phyloP scores from a whole-genome alignment of 345 rosid genomes.

The Excoecaria cochinchinensis region DNA sequence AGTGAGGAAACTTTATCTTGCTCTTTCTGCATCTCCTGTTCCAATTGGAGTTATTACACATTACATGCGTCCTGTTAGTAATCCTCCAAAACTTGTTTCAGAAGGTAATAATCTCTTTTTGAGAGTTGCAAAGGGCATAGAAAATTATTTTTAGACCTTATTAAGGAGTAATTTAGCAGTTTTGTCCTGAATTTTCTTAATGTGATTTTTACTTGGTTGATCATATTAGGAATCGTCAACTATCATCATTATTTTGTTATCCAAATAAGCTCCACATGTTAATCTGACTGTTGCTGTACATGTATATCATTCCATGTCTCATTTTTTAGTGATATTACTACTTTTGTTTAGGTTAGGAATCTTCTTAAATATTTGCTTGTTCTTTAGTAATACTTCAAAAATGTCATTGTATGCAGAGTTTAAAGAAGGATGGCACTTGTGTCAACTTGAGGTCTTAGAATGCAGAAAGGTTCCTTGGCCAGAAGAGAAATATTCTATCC shows the following conservation, averaged over 20 bases:
- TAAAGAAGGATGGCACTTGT: conserved; percentile 69
- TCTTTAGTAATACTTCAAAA: not conserved
- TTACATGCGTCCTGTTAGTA: conserved; percentile 82
- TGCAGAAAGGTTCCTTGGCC: conserved; percentile 89
- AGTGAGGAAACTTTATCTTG: conserved; percentile 87
- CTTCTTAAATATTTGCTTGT: conserved; percentile 3
- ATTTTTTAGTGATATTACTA: not conserved
- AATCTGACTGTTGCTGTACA: no score
- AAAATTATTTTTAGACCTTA: not conserved
- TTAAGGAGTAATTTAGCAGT: not conserved
- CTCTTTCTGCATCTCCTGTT: conserved; percentile 76
- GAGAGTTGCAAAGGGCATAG: conserved; percentile 5
- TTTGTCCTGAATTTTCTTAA: not conserved
- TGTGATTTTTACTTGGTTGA: not conserved
- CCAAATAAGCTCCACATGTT: not conserved
- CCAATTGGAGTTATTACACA: conserved; percentile 75
- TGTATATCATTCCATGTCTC: not conserved
- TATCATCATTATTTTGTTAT: not conserved
- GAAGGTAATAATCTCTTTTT: conserved; percentile 49
- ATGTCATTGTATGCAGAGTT: conserved; percentile 43
- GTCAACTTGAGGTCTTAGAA: conserved; percentile 85
- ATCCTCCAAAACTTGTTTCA: conserved; percentile 81
- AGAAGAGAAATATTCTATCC: conserved; percentile 50
- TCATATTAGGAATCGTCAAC: not conserved
- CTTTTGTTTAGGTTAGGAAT: not conserved